These are phyloP conservation scores for Pyrenophora teres DNA, from an alignment of 2,329 filamentous ascomycete species.

Conservation along the genomic window DNA sequence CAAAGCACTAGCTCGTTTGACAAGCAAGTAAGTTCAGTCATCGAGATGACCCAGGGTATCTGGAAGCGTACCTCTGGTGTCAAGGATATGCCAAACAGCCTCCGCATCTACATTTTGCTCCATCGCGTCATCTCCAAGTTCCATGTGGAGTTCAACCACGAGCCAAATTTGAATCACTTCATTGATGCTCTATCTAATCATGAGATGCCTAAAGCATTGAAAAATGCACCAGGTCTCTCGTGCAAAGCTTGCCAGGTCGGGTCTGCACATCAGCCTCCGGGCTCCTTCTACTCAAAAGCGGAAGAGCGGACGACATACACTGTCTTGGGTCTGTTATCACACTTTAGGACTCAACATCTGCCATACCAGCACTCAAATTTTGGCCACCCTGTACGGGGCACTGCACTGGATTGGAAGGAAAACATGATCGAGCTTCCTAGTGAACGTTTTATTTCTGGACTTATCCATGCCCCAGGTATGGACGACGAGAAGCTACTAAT, in stretches of 20 bases:
- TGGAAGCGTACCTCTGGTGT: constrained; percentile 67
- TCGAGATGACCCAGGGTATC: constrained; percentile 61
- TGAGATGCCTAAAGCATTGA: constrained; percentile 50
- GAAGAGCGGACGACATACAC: constrained; percentile 49
- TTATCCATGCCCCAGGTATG: constrained; percentile 60
- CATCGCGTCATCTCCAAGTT: constrained; percentile 66
- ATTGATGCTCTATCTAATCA: constrained; percentile 52
- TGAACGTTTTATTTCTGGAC: constrained; percentile 53
- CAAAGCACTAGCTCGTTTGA: constrained; percentile 44
- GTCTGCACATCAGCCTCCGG: constrained; percentile 32
- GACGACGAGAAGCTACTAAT: constrained; percentile 60
- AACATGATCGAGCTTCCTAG: constrained; percentile 67
- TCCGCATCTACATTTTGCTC: constrained; percentile 68
- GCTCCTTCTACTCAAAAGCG: constrained; percentile 43
- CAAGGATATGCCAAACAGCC: constrained; percentile 64
- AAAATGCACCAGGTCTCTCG: constrained; percentile 50
- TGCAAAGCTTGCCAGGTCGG: constrained; percentile 50
- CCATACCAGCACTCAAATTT: constrained; percentile 24
- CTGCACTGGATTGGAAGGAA: constrained; percentile 59
- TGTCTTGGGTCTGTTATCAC: constrained; percentile 61
- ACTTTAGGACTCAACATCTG: constrained; percentile 64
- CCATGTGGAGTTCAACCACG: constrained; percentile 60
- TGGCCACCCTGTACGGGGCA: constrained; percentile 28
- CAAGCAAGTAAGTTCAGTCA: constrained; percentile 49
- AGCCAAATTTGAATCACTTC: constrained; percentile 62